Evolutionary conservation across 768 basidiomycete genomes (phyloP).

Genomic region (Solioccasus polychromus): DNA sequence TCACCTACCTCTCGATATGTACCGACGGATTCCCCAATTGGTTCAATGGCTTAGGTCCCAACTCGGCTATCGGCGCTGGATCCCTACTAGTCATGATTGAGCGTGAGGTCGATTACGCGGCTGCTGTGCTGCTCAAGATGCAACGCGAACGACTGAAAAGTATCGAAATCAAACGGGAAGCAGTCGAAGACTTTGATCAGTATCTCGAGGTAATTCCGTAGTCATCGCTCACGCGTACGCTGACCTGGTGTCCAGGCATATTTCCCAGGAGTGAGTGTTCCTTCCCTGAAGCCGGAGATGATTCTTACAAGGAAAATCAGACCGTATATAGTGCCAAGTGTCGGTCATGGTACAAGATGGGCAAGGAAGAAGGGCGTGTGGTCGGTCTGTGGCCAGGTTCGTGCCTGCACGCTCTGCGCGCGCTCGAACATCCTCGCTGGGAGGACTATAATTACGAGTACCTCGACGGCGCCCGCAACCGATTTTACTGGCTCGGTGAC

Average conservation of each 20-base stretch:
- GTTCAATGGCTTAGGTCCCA: slow-evolving; percentile 58
- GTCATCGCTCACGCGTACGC: no score
- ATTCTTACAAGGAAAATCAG: slow-evolving; percentile 33
- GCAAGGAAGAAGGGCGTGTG: slow-evolving; percentile 52
- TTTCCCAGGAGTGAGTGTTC: slow-evolving; percentile 11
- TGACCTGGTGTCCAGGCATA: slow-evolving; percentile 10
- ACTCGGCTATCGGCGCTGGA: slow-evolving; percentile 52
- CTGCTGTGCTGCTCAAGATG: slow-evolving; percentile 54
- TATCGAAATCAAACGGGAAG: slow-evolving; percentile 56
- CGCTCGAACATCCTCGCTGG: slow-evolving; percentile 56
- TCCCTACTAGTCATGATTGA: slow-evolving; percentile 56
- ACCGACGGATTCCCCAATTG: slow-evolving; percentile 70
- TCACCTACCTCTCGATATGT: slow-evolving; percentile 55
- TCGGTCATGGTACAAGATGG: slow-evolving; percentile 63
- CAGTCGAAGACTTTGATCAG: slow-evolving; percentile 60
- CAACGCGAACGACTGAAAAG: slow-evolving; percentile 61
- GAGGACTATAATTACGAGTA: slow-evolving; percentile 59
- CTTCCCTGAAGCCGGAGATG: not conserved
- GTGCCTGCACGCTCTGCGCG: slow-evolving; percentile 46
- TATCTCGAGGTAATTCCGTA: slow-evolving; percentile 55
- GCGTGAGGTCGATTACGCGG: slow-evolving; percentile 54
- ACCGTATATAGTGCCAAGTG: slow-evolving; percentile 59
- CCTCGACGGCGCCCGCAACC: slow-evolving; percentile 42
- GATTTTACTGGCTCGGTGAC: slow-evolving; percentile 60
- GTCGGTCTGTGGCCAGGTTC: slow-evolving; percentile 63